Conservation (phyloP, 768 basidiomycete genomes). For the Trametes cubensis region DNA sequence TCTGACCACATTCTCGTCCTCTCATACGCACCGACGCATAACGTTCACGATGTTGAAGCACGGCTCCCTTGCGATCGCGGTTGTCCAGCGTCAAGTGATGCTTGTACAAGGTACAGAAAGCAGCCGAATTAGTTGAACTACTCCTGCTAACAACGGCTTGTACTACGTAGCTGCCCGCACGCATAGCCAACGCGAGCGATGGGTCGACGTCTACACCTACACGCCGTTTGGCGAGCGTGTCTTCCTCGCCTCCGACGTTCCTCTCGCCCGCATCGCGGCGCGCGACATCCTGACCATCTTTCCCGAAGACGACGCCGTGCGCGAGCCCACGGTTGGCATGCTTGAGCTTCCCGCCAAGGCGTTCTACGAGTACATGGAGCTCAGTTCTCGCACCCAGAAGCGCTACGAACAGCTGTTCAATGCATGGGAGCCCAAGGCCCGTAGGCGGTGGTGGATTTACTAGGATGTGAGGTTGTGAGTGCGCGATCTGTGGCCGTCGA, state of each 20-base stretch:
- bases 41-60: constrained; percentile 32
- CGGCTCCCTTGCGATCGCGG: constrained; percentile 67
- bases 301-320: constrained; percentile 41
- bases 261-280: constrained; percentile 62
- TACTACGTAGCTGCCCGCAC: constrained; percentile 51
- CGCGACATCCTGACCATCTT: constrained; percentile 64
- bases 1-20: background rate
- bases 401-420: constrained; percentile 57
- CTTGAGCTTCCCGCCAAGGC: constrained; percentile 65
- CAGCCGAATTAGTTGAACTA: background rate
- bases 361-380: constrained; percentile 58
- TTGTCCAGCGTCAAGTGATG: constrained; percentile 69
- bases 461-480: background rate
- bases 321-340: constrained; percentile 47
- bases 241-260: constrained; percentile 63
- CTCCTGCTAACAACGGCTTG: background rate
- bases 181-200: constrained; percentile 57
- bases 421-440: constrained; percentile 5
- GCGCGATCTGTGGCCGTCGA: background rate
- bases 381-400: constrained; percentile 54
- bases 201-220: constrained; percentile 68
- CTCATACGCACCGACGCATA: background rate
- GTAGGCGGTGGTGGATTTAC: background rate
- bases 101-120: constrained; percentile 60
- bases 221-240: constrained; percentile 64